Percentiles rank a stretch among this genome's conserved stretches.
Conservation (phyloP, 1,139 yeast species). For the Barnettozyma hawaiiensis region DNA sequence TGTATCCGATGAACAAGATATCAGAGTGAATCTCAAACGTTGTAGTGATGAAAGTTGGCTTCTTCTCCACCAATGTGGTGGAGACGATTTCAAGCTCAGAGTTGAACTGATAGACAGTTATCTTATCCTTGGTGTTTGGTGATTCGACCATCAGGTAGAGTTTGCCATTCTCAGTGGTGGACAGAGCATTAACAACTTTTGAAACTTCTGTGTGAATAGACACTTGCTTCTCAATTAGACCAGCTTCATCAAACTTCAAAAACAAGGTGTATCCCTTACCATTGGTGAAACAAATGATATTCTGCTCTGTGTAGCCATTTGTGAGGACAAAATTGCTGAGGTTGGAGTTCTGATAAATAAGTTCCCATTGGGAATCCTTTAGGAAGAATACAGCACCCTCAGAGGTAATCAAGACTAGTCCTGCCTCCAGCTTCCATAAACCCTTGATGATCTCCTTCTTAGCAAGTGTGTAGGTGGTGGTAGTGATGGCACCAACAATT, state of each 20-base stretch:
- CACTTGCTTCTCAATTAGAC: conserved; percentile 15
- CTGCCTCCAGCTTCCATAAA: conserved; percentile 41
- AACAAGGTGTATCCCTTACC: conserved; percentile 49
- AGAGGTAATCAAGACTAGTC: conserved; percentile 55
- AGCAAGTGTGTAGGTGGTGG: conserved; percentile 28
- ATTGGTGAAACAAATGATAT: conserved; percentile 44
- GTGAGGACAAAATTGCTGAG: conserved; percentile 48
- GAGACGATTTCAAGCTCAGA: conserved; percentile 24
- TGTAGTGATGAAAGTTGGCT: conserved; percentile 56
- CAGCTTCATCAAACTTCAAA: conserved; percentile 35
- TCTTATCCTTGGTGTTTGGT: conserved; percentile 59
- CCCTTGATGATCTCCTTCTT: conserved; percentile 60
- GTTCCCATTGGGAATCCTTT: conserved; percentile 32
- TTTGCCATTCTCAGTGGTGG: conserved; percentile 27
- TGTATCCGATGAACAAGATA: conserved; percentile 59
- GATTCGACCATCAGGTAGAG: conserved; percentile 50
- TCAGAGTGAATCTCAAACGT: conserved; percentile 41
- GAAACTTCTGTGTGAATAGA: conserved; percentile 27
- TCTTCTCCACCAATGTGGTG: conserved; percentile 27
- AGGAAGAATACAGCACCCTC: conserved; percentile 47
- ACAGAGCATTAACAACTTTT: conserved; percentile 53
- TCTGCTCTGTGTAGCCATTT: conserved; percentile 37
- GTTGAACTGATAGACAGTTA: conserved; percentile 41
- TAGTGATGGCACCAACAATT: conserved; percentile 30
- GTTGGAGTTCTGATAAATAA: conserved; percentile 28